Conservation (phyloP, 768 basidiomycete species). For the Amanita pseudoporphyria region DNA sequence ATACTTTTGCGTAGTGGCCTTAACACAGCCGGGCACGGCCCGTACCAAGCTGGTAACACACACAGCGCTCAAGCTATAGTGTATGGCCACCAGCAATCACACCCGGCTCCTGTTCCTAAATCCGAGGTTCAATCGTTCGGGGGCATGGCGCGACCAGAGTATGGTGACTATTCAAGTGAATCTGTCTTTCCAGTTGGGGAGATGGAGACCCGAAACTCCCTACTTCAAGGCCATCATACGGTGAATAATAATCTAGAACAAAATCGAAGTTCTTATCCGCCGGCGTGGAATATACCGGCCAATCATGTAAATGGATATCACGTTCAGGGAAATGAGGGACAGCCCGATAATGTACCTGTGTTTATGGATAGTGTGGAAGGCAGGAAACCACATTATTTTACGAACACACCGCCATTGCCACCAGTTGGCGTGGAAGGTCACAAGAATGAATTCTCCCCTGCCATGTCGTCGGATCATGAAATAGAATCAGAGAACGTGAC, state of each 20-base stretch:
- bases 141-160: not conserved
- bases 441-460: not conserved
- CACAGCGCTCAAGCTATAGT: slow-evolving; percentile 1
- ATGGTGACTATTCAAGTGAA: not conserved
- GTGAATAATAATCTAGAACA: not conserved
- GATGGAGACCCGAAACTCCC: not conserved
- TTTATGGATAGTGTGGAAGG: not conserved
- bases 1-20: slow-evolving; percentile 1
- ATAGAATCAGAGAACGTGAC: not conserved
- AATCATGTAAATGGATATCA: not conserved
- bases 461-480: not conserved
- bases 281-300: not conserved
- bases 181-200: not conserved
- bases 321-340: not conserved
- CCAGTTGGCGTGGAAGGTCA: not conserved
- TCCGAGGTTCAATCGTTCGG: not conserved
- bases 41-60: not conserved
- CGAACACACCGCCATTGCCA: not conserved
- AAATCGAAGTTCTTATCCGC: not conserved
- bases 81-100: slow-evolving; percentile 3
- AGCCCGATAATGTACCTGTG: not conserved
- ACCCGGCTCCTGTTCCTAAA: not conserved
- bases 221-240: not conserved
- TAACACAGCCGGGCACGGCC: not conserved
- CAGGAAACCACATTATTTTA: not conserved